Conservation (phyloP, 176 grass and related monocot genomes). For the Oryza coarctata region DNA sequence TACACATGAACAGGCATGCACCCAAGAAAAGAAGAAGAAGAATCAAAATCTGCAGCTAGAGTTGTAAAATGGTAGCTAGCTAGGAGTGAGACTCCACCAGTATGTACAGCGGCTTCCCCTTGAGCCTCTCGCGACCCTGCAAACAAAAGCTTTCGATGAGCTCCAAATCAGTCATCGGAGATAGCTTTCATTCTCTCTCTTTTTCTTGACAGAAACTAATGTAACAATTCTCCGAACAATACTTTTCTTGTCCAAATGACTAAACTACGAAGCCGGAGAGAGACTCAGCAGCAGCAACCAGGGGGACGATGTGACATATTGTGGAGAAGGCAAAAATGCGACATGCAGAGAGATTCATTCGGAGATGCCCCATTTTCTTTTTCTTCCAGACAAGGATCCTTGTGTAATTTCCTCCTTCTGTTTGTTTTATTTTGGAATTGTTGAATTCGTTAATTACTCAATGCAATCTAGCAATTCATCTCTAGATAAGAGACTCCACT, state of each 20-base stretch:
- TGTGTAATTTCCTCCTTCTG: too few relatives aligned
- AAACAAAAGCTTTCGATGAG: neutral
- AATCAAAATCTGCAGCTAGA: neutral
- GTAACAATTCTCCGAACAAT: neutral
- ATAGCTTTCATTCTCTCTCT: neutral
- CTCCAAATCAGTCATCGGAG: neutral
- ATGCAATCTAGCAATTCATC: too few relatives aligned
- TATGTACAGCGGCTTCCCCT: constrained; percentile 53
- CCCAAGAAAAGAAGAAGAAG: neutral
- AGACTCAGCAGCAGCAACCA: too few relatives aligned
- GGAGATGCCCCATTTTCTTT: neutral
- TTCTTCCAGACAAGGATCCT: too few relatives aligned
- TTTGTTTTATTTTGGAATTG: too few relatives aligned
- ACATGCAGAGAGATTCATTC: neutral
- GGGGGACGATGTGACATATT: too few relatives aligned
- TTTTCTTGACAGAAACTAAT: neutral
- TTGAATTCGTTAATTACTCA: too few relatives aligned
- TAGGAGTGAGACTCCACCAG: constrained; percentile 49
- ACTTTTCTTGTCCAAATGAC: too few relatives aligned
- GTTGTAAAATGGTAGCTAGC: neutral
- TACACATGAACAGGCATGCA: neutral
- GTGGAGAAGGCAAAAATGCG: neutral
- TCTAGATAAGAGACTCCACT: too few relatives aligned
- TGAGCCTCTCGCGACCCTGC: constrained; percentile 68
- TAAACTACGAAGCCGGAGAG: too few relatives aligned